These are phyloP conservation scores for Porphyra umbilicalis DNA, from an alignment of 31 red algal genomes.

Conservation along the genomic window DNA sequence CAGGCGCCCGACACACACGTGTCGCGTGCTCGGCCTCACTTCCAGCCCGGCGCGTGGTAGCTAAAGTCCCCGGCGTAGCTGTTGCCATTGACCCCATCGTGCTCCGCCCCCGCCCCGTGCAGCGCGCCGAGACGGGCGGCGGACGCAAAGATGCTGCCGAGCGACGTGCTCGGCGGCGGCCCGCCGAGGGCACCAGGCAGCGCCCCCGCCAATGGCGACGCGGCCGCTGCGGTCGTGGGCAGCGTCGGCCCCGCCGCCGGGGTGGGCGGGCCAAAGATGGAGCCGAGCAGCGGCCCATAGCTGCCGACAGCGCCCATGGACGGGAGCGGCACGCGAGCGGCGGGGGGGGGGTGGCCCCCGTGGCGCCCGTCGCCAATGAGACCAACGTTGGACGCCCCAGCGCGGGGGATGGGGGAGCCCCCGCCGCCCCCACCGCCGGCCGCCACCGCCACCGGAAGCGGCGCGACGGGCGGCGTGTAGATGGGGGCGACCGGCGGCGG, in stretches of 20 bases:
- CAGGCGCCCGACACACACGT: too few relatives aligned
- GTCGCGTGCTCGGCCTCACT: too few relatives aligned
- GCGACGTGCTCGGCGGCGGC: neutral
- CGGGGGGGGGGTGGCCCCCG: constrained; percentile 25
- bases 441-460: neutral
- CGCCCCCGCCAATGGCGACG: neutral
- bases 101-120: neutral
- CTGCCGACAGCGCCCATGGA: constrained; percentile 41
- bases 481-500: neutral
- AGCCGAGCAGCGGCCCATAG: constrained; percentile 34
- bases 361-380: constrained; percentile 44
- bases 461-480: neutral
- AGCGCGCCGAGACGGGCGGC: neutral
- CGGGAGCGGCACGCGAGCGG: constrained; percentile 45
- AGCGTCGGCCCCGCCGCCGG: constrained; percentile 29
- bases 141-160: neutral
- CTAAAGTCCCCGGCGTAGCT: neutral
- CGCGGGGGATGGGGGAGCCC: too few relatives aligned
- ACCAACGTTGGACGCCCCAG: neutral
- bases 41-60: neutral
- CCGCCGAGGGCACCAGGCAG: neutral
- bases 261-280: constrained; percentile 40
- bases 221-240: neutral
- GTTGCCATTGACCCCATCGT: neutral
- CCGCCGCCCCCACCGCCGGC: too few relatives aligned